Conservation (phyloP, 495 filamentous ascomycete genomes). For the Podospora anserina region DNA sequence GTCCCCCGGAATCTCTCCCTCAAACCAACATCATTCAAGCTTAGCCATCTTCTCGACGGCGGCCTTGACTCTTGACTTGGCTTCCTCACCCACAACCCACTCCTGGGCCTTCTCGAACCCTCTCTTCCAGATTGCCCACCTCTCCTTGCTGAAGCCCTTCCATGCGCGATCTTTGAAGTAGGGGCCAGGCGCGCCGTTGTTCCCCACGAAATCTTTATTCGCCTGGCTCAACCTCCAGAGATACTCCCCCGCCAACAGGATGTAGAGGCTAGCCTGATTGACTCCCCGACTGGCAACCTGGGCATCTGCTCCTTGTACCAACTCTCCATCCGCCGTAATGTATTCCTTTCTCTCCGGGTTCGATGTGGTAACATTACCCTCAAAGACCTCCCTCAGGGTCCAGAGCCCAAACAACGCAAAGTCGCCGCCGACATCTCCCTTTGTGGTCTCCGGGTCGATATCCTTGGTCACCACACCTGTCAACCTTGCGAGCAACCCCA, state of each 20-base stretch:
- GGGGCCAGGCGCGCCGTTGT: neutral
- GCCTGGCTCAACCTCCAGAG: neutral
- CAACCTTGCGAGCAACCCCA: neutral
- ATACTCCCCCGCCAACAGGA: neutral
- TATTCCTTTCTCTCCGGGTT: neutral
- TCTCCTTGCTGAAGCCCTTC: constrained; percentile 23
- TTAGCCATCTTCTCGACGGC: constrained; percentile 1
- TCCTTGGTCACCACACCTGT: neutral
- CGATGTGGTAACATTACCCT: neutral
- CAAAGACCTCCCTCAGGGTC: neutral
- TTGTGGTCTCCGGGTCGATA: neutral
- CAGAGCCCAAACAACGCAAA: neutral
- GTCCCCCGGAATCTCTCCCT: too few species aligned
- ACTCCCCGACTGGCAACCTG: neutral
- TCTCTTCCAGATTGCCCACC: constrained; percentile 33
- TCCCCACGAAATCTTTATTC: neutral
- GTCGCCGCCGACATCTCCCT: neutral
- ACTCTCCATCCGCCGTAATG: neutral
- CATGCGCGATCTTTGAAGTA: constrained; percentile 11
- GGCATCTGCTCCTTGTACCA: neutral
- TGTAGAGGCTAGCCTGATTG: neutral
- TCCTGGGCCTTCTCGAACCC: constrained; percentile 16
- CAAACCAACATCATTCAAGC: neutral
- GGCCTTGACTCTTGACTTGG: neutral
- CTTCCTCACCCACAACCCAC: neutral